Evolutionary conservation across 768 basidiomycete genomes (phyloP), one percentile per base, ranked within the genome.

Genomic region (Kwoniella botswanensis): DNA sequence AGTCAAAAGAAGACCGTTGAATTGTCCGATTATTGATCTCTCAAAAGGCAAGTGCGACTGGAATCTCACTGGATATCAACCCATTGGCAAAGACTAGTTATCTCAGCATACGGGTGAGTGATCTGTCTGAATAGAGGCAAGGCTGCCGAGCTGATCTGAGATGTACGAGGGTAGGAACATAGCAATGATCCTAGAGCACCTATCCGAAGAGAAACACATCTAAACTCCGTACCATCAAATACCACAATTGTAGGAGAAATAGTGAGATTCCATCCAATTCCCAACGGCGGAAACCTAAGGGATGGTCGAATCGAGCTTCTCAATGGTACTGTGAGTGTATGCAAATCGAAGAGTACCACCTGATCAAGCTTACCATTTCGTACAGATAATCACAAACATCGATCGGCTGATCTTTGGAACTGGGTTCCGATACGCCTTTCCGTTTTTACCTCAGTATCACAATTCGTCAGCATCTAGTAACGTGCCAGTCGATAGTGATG

Each of bases 401-500:
- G 59, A 68, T 50, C 54, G 41, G 12, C 26, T 68, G 9, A 55
- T 68, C 29, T 62, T 68, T 18, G 58, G 67, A 11, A 68, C 67
- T 67, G 67, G 76, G n/a, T 86, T 83, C 75, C 82, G 85, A n/a
- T 86, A 86, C 70, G 82, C 84, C 0, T 86, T 84, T 74, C 65
- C 86, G 6, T 87, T 86, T 84, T 76, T 87, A 1, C 83, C 85
- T 0, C 81, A 86, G 44, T 85, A 84, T 71, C 85, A 85, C 41
- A 67, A 67, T 13, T 58, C 65, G 3, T 59, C 65, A 3, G 63
- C 18, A n/a, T 35, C 22, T 41, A 26, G 57, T 4, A 29, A 50
- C 50, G 55, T 12, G 11, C 18, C 57, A 11, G 29, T 52, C 9
- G 65, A 68, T 11, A 57, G 18, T 42, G 63, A 61, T 15, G 71